Base-by-base conservation (phyloP, 148 eudicot genomes). In the Beta vulgaris region DNA sequence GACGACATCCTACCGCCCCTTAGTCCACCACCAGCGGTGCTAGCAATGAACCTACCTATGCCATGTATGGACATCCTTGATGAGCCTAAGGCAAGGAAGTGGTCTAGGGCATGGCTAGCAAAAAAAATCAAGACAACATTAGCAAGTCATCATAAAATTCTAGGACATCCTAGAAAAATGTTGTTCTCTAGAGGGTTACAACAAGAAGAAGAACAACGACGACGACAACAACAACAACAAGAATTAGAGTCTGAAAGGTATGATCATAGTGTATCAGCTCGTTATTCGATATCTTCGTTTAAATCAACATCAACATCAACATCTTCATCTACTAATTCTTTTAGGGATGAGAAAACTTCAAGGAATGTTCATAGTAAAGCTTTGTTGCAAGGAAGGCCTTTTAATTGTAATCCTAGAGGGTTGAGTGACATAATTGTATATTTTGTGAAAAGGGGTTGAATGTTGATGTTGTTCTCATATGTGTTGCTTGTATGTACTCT, bases 1-100 rank as follows among this genome's bases (percentile, higher is more conserved):
- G 83, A 86, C 3, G 78, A 81, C 28, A 51, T 62, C 2, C 31
- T 86, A 18, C 87, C 86, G 4, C 90, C 91, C 7, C 77, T 86
- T 0, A 84, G 86, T 40, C 96, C 96, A 2, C 88, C 96, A 2
- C 91, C 93, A 0, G 80, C 85, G 0, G 64, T 80, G n/a, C 85
- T 84, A 26, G 76, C 88, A 68, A 68, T 73, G 72, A 79, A 76
- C 39, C 73, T 89, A 2, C 86, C 87, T 0, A 86, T 60, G 31
- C 88, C 88, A 12, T 74, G 60, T 72, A 51, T 35, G 23, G 62
- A 51, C 16, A n/a, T 57, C 60, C 2, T 35, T 19, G 34, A 71
- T 39, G 82, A 67, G 69, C 62, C 73, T 10, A 79, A 76, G 44
- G 62, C 71, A 8, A 72, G 18, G 65, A 77, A 35, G 61, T 81